Evolutionary conservation across 2,329 filamentous ascomycete species (phyloP).

Genomic region (Sphaerulina musiva): DNA sequence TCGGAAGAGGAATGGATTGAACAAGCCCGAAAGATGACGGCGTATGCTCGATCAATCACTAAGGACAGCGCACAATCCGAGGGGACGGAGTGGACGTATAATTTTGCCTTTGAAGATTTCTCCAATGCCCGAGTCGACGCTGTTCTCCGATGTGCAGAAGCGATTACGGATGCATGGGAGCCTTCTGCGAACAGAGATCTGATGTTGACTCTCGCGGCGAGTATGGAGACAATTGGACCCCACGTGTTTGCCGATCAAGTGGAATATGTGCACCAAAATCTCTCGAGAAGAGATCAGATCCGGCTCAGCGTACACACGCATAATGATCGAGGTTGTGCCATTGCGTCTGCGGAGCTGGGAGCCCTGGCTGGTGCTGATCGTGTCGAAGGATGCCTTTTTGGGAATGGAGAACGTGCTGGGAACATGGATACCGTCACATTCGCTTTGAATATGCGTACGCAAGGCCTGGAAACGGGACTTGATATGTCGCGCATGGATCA

Average conservation of each 20-base stretch:
- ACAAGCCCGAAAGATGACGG: slow-evolving; percentile 76
- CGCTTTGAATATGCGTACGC: slow-evolving; percentile 91
- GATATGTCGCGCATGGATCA: slow-evolving; percentile 85
- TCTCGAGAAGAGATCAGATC: slow-evolving; percentile 76
- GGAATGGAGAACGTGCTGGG: slow-evolving; percentile 90
- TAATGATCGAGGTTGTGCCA: slow-evolving; percentile 85
- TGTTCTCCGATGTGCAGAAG: slow-evolving; percentile 75
- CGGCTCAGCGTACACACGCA: slow-evolving; percentile 90
- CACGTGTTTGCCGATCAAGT: slow-evolving; percentile 96
- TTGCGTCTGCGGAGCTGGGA: slow-evolving; percentile 82
- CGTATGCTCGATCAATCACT: slow-evolving; percentile 80
- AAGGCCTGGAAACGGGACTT: slow-evolving; percentile 75
- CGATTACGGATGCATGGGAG: slow-evolving; percentile 89
- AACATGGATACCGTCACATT: slow-evolving; percentile 93
- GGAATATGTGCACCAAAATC: slow-evolving; percentile 85
- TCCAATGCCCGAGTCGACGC: slow-evolving; percentile 84
- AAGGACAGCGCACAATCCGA: too few species aligned
- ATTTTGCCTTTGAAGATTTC: slow-evolving; percentile 82
- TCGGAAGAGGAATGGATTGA: slow-evolving; percentile 72
- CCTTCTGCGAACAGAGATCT: slow-evolving; percentile 72
- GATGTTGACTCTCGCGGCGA: slow-evolving; percentile 94
- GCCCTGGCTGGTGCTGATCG: slow-evolving; percentile 95
- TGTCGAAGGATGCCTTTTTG: slow-evolving; percentile 89
- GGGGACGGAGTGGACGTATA: slow-evolving; percentile 64
- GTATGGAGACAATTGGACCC: slow-evolving; percentile 87